phyloP scores from a whole-genome alignment of 495 filamentous ascomycete species.

The Penicilliopsis zonata region DNA sequence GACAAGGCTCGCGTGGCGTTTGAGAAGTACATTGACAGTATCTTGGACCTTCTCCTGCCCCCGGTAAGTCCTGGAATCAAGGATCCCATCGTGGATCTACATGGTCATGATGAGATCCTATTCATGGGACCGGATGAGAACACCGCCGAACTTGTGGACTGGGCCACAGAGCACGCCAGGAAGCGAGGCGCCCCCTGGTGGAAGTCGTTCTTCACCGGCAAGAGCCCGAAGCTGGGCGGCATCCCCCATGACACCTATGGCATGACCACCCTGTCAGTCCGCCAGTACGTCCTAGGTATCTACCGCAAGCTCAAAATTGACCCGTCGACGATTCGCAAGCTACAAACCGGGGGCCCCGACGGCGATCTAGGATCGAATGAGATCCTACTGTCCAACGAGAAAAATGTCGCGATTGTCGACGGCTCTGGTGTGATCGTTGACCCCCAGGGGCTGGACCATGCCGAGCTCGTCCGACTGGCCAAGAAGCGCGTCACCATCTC shows the following conservation, averaged over 20 bases:
- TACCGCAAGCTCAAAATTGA: slow-evolving; percentile 91
- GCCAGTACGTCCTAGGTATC: slow-evolving; percentile 90
- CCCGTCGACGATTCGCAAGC: slow-evolving; percentile 68
- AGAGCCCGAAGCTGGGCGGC: slow-evolving; percentile 88
- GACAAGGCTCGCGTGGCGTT: slow-evolving; percentile 86
- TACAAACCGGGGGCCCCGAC: slow-evolving; percentile 96
- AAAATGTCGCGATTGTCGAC: slow-evolving; percentile 86
- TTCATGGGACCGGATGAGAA: slow-evolving; percentile 99
- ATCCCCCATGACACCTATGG: slow-evolving; percentile 94
- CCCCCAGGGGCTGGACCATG: slow-evolving; percentile 73
- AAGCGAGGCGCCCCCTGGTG: slow-evolving; percentile 88
- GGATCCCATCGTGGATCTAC: slow-evolving; percentile 91
- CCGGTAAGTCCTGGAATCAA: slow-evolving; percentile 93
- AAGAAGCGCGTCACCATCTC: slow-evolving; percentile 82
- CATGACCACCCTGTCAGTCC: slow-evolving; percentile 95
- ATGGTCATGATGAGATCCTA: slow-evolving; percentile 88
- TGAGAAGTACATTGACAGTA: slow-evolving; percentile 98
- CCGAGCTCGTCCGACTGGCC: slow-evolving; percentile 74
- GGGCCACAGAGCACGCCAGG: slow-evolving; percentile 92
- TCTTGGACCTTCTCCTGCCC: slow-evolving; percentile 84
- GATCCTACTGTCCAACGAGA: slow-evolving; percentile 90
- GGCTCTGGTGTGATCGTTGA: slow-evolving; percentile 92
- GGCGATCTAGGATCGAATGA: slow-evolving; percentile 97
- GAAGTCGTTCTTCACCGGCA: slow-evolving; percentile 99
- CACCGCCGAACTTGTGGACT: slow-evolving; percentile 92